Evolutionary conservation across 2,329 filamentous ascomycete genomes (phyloP), one percentile per base, ranked within the genome.

Genomic region (Fusarium albosuccineum): DNA sequence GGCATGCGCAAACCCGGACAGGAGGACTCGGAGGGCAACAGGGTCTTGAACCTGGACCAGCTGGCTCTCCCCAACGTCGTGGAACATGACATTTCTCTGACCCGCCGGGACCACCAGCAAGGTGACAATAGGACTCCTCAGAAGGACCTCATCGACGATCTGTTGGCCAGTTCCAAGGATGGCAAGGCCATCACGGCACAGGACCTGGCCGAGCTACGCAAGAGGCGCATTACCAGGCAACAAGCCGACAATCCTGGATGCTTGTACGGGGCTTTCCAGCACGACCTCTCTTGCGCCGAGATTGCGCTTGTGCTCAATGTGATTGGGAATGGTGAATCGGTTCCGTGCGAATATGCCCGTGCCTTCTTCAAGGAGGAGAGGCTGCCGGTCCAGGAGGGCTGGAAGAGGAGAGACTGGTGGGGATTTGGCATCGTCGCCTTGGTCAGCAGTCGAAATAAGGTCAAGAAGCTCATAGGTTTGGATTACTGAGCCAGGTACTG

Each of bases 31-130:
- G 53, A 59, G 13, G 70, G 70, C 9, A 45, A 57, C 33, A 55
- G 56, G 16, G 57, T 70, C 29, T 39, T 72, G 41, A 67, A 72
- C 56, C 45, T 73, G 45, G 61, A 73, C 30, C 66, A 73, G 41
- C 60, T 72, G 2, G 60, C 49, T 14, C 39, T 68, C 9, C 70
- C 64, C 29, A 56, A 63, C n/a, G 49, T 53, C 7, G 60, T 72
- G 36, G 70, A 73, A 45, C 70, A 72, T 14, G 70, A 72, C 22
- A 53, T 73, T 41, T 72, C 70, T 13, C 57, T 73, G 34, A 73
- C 70, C 8, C 70, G 70, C 3, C 70, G 45, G 13, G 70, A 71
- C 40, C 54, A 58, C 16, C 36, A 60, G n/a, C 68, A 73, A 37
- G 68, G 68, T 6, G 70, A 72, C 27, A 71, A 67, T n/a, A 36